phyloP scores from a whole-genome alignment of 176 grass and related monocot species.

The Bromus sterilis region DNA sequence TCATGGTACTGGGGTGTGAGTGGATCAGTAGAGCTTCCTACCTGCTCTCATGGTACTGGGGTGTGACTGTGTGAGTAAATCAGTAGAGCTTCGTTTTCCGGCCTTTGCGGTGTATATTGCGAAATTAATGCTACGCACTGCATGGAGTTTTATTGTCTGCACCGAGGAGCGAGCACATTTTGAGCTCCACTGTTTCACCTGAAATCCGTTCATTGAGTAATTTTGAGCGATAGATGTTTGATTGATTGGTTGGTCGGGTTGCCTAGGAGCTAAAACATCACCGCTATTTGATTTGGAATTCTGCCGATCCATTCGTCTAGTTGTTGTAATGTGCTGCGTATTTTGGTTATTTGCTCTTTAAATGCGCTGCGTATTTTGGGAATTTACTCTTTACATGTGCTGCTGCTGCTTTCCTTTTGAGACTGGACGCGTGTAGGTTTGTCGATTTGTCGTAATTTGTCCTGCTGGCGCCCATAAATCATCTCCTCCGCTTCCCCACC shows the following conservation, averaged over 20 bases:
- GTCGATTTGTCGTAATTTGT: not conserved
- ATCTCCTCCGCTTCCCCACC: not conserved
- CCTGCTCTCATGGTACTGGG: not conserved
- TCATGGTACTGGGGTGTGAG: not conserved
- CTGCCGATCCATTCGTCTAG: not conserved
- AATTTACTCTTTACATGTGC: no score
- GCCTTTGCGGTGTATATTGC: not conserved
- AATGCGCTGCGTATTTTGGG: no score
- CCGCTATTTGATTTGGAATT: not conserved
- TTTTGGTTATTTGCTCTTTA: not conserved
- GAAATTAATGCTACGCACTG: not conserved
- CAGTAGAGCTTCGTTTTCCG: not conserved
- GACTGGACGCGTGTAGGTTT: not conserved
- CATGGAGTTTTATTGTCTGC: not conserved
- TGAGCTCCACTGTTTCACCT: not conserved
- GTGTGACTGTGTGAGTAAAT: not conserved
- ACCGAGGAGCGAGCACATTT: constrained; percentile 32
- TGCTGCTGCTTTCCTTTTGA: not conserved
- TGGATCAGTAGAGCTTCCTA: not conserved
- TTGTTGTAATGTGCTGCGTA: not conserved
- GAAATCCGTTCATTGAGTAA: not conserved
- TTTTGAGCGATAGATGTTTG: not conserved
- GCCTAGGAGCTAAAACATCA: not conserved
- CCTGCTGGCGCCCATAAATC: not conserved
- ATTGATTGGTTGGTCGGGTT: constrained; percentile 13